Percentiles rank a stretch among this genome's conserved stretches.
Conservation (phyloP, 352 stramenopile species). For the Phytophthora colocasiae region DNA sequence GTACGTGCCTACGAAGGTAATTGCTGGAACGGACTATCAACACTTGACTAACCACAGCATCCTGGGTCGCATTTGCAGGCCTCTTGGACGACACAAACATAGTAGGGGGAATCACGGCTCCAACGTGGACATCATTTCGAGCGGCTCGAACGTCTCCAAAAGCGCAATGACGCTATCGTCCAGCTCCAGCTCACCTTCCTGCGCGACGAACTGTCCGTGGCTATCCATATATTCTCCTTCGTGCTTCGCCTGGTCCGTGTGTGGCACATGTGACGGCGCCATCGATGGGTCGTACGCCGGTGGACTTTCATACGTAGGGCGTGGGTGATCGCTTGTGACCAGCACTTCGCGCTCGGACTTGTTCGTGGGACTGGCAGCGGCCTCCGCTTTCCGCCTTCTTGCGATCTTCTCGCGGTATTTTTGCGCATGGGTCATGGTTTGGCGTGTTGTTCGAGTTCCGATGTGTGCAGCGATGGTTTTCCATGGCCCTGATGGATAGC, state of each 20-base stretch:
- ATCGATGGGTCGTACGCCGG: slow-evolving; percentile 12
- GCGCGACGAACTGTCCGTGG: slow-evolving; percentile 32
- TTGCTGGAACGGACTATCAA: slow-evolving; percentile 37
- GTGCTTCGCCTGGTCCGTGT: slow-evolving; percentile 17
- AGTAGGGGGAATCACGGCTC: slow-evolving; percentile 14
- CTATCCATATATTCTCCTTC: slow-evolving; percentile 35
- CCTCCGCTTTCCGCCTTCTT: slow-evolving; percentile 43
- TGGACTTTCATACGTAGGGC: slow-evolving; percentile 11
- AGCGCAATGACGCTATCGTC: slow-evolving; percentile 47
- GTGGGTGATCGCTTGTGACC: slow-evolving; percentile 21
- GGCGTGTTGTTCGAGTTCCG: slow-evolving; percentile 59
- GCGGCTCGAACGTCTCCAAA: slow-evolving; percentile 44
- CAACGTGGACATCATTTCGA: slow-evolving; percentile 46
- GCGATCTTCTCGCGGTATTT: slow-evolving; percentile 63
- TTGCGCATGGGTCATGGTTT: slow-evolving; percentile 61
- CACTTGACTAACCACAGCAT: slow-evolving; percentile 37
- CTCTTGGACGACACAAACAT: slow-evolving; percentile 34
- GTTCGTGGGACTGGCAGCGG: slow-evolving; percentile 27
- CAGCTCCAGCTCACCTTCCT: slow-evolving; percentile 37
- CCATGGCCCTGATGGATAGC: slow-evolving; percentile 45
- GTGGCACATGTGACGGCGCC: slow-evolving; percentile 8
- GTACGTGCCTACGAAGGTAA: slow-evolving; percentile 31
- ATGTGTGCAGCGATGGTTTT: slow-evolving; percentile 58
- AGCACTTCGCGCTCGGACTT: slow-evolving; percentile 24
- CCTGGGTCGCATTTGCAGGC: slow-evolving; percentile 22